Base-by-base conservation (phyloP, 2,329 filamentous ascomycete genomes). In the Microcera coccophila region DNA sequence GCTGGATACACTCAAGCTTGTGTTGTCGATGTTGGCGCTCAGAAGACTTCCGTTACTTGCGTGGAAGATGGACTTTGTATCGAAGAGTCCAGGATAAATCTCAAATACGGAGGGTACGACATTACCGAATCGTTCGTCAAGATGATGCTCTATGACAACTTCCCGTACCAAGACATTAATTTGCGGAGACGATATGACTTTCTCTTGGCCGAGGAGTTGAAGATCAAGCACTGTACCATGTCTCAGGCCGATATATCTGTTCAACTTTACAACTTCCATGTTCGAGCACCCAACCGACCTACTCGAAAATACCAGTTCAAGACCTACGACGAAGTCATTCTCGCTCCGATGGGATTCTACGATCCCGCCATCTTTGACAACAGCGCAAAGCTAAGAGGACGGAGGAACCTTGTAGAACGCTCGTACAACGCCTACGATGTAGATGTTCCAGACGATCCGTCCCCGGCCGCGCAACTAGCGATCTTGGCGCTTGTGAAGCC, bases 71-170 rank as follows among this genome's bases (percentile, higher is more conserved):
- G 93, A 2, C 85, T 98, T 67, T 90, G 88, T 60, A 79, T 95
- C 19, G 93, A 97, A 51, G 91, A 96, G 61, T 98, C 93, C 14
- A 82, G 93, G 14, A 81, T 98, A 62, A 97, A 97, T 63, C 71
- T 98, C 52, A 97, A 98, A 64, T 95, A 85, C 58, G 93, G 93
- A 38, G 93, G 93, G 1, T 83, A 79, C 57, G 93, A 98, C 64
- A 86, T 97, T 28, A 97, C 93, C 0, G 89, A 95, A 57, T 87
- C 88, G 0, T 96, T 98, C 59, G 78, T 95, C 63, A 95, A 93
- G 69, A 97, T 97, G 91, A 90, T 97, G 85, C 79, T 98, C 3
- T 90, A 86, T 66, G 90, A 96, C 63, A 86, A 93, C 58, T 96
- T 98, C 57, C 91, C 94, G 4, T 98, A 98, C 63, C 79, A 85